phyloP scores from a whole-genome alignment of 805 yeast genomes.

The Brettanomyces bruxellensis region DNA sequence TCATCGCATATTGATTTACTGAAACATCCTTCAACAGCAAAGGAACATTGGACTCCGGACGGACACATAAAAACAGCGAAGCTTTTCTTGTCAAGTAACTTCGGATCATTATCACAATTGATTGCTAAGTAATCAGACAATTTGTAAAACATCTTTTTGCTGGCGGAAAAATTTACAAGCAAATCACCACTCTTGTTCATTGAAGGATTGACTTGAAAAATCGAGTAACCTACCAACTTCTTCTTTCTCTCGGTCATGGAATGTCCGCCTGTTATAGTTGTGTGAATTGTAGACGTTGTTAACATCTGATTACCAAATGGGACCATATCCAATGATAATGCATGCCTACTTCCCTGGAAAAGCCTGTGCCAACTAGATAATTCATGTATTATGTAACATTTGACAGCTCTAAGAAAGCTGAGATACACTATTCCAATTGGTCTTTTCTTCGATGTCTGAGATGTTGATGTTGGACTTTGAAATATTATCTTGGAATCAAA shows the following conservation, averaged over 20 bases:
- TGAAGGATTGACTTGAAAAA: conserved; percentile 39
- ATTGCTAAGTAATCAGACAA: conserved; percentile 9
- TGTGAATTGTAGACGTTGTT: conserved; percentile 18
- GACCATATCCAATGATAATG: conserved; percentile 26
- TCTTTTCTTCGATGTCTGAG: conserved; percentile 10
- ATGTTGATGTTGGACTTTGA: conserved; percentile 7
- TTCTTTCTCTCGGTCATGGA: conserved; percentile 2
- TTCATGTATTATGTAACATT: conserved; percentile 28
- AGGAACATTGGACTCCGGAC: conserved; percentile 42
- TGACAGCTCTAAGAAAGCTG: conserved; percentile 40
- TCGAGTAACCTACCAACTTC: conserved; percentile 13
- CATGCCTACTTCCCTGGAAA: conserved; percentile 13
- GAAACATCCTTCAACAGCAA: conserved; percentile 20
- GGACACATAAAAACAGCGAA: conserved; percentile 44
- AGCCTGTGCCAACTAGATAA: conserved; percentile 13
- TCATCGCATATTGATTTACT: conserved; percentile 25
- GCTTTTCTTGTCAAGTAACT: conserved; percentile 3
- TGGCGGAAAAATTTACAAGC: conserved; percentile 24
- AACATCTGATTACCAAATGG: conserved; percentile 44
- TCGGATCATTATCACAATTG: conserved; percentile 3
- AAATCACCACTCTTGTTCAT: conserved; percentile 37
- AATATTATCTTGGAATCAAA: conserved; percentile 22
- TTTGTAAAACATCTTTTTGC: conserved; percentile 13
- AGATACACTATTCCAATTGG: conserved; percentile 29
- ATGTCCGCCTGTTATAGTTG: conserved; percentile 1